phyloP scores from a whole-genome alignment of 805 yeast genomes.

The Wickerhamiella azyma region DNA sequence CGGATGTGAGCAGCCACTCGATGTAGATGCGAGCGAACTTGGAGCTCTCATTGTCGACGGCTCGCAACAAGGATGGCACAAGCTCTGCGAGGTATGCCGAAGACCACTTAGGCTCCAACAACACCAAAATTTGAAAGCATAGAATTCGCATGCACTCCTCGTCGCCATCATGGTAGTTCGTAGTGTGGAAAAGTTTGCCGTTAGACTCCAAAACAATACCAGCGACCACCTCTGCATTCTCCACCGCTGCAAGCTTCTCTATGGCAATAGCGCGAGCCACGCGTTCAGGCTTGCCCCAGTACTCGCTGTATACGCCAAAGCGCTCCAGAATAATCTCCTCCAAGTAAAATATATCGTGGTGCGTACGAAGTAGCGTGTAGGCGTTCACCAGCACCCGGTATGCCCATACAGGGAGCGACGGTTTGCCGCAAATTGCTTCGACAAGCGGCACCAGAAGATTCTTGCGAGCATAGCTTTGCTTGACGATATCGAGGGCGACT shows the following conservation, averaged over 20 bases:
- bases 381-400: slow-evolving; percentile 34
- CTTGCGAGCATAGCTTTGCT: slow-evolving; percentile 41
- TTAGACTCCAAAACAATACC: neutral
- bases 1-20: slow-evolving; percentile 61
- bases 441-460: slow-evolving; percentile 51
- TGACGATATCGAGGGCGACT: slow-evolving; percentile 19
- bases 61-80: slow-evolving; percentile 21
- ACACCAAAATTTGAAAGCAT: slow-evolving; percentile 38
- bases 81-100: slow-evolving; percentile 21
- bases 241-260: slow-evolving; percentile 29
- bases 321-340: slow-evolving; percentile 41
- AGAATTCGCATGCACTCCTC: slow-evolving; percentile 58
- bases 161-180: slow-evolving; percentile 46
- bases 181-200: slow-evolving; percentile 36
- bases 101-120: slow-evolving; percentile 28
- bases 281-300: slow-evolving; percentile 48
- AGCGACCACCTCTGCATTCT: slow-evolving; percentile 5
- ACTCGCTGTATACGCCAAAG: slow-evolving; percentile 28
- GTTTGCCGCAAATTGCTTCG: slow-evolving; percentile 27
- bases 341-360: slow-evolving; percentile 41
- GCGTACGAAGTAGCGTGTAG: slow-evolving; percentile 39
- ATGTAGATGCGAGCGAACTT: slow-evolving; percentile 62
- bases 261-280: slow-evolving; percentile 38
- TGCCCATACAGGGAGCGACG: slow-evolving; percentile 31
- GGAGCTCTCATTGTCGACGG: slow-evolving; percentile 52